Evolutionary conservation across 495 filamentous ascomycete species (phyloP), one percentile per base, ranked within the genome.

Genomic region (Hypoxylon crocopeplum): DNA sequence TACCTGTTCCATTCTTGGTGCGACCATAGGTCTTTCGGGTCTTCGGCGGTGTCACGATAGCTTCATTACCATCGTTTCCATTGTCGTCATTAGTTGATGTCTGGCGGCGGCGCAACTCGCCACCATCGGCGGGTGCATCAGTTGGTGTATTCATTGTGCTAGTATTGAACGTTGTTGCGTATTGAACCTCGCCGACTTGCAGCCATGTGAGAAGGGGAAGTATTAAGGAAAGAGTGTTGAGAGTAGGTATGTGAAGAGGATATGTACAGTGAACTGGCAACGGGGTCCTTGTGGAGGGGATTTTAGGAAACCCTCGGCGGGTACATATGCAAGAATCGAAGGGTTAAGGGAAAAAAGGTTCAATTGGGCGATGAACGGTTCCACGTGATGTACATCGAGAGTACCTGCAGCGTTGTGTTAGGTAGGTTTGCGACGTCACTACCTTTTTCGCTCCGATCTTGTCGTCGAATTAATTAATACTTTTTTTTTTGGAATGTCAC

Each of bases 1-100:
- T 83, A 97, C 93, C 84, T 67, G 79, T 92, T 69, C 94, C 94
- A 79, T 90, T 89, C 22, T 89, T 91, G 7, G 94, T 98, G 64
- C 92, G 86, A 13, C 94, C 94, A 82, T 88, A 96, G 2, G 92
- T 95, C 77, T 88, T 91, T 68, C 83, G 82, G 27, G 81, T 70
- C 64, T 83, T 85, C 33, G 81, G 69, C 19, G 64, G 67, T 29
- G 66, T 67, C 11, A 54, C 47, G 16, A 40, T 39, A n/a, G 62
- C 63, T 46, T 64, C 60, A 49, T 52, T 50, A 19, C 25, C 48
- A 16, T 64, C 45, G 33, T 32, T 44, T 5, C 59, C 59, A 33
- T 21, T 47, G 24, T 37, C 33, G 11, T 38, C 39, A 20, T 48
- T n/a, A 24, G 46, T 53, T 3, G 40, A 17, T 10, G 41, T 40